Base-by-base conservation (phyloP, 2,329 filamentous ascomycete species). In the Botrytis paeoniae region DNA sequence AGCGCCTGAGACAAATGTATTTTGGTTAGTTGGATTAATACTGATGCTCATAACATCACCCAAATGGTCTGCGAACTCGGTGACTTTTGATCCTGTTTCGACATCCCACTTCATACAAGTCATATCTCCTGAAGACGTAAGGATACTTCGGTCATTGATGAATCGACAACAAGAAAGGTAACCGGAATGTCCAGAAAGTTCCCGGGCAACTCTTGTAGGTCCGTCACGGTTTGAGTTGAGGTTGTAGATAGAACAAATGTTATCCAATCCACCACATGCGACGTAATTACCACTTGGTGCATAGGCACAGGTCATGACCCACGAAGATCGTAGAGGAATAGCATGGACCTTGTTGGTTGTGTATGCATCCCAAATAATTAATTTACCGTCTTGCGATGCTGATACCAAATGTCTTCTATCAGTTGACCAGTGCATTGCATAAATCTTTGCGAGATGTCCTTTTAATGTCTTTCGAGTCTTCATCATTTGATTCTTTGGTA, bases 91-190 rank as follows among this genome's bases (percentile, higher is more conserved):
- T 73, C 96, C 96, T 0, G 95, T 97, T 85, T 99, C 96, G 77
- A 99, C 95, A 85, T 99, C 96, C 96, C 96, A 99, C 81, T 98
- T 93, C 92, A 98, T 98, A 83, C 96, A 99, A 70, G 96, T 99
- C 96, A 99, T 99, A 82, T 99, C 96, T 76, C 96, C 96, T 4
- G 96, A 99, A 0, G 96, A 98, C 74, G 96, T 99, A 77, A 99
- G 90, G 80, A 99, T 98, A 81, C 94, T 94, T 81, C 96, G 92
- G 85, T 99, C 96, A 83, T 97, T 98, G 86, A 98, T 97, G 84
- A 99, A 99, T 77, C 96, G 92, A 83, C 96, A 98, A 92, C 96
- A 99, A 35, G 94, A 97, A 62, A 99, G 89, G 81, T 99, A 99
- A 69, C 96, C 96, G 62, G 95, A 97, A 83, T 99, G 96, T 61